phyloP scores from a whole-genome alignment of 768 basidiomycete genomes.

The Asterophora parasitica region DNA sequence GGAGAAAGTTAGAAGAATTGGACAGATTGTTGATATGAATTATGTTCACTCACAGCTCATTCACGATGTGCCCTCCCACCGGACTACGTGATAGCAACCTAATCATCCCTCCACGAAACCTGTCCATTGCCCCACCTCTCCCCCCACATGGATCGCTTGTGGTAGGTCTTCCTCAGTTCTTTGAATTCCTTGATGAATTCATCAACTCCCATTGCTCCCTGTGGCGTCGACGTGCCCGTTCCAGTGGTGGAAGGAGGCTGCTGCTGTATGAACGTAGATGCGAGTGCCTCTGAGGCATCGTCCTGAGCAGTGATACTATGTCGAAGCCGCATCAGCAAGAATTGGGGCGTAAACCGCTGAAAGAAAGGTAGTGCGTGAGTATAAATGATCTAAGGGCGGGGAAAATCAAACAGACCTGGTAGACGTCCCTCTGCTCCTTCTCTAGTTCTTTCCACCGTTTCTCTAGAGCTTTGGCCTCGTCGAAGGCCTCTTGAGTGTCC shows the following conservation, averaged over 20 bases:
- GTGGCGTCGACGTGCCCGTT: conserved; percentile 32
- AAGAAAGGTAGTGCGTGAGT: background rate
- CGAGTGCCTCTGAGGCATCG: conserved; percentile 80
- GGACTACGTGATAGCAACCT: conserved; percentile 5
- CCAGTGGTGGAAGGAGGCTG: conserved; percentile 27
- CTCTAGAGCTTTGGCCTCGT: conserved; percentile 80
- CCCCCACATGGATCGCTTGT: conserved; percentile 88
- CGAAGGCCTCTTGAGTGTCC: conserved; percentile 84
- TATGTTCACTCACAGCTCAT: background rate
- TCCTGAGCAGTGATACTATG: conserved; percentile 91
- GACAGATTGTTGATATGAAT: background rate
- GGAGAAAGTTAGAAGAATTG: no score
- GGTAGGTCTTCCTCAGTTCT: conserved; percentile 83
- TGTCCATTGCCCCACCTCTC: conserved; percentile 83
- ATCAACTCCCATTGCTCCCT: conserved; percentile 60
- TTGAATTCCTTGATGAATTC: conserved; percentile 87
- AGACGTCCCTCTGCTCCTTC: conserved; percentile 82
- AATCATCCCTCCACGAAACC: conserved; percentile 80
- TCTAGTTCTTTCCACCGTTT: conserved; percentile 83
- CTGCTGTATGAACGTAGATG: conserved; percentile 76
- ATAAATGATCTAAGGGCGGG: background rate
- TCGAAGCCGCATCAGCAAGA: conserved; percentile 80
- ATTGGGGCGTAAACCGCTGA: conserved; percentile 81
- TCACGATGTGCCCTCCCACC: background rate
- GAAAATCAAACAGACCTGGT: conserved; percentile 54